Evolutionary conservation across 208 protist species (phyloP).

Genomic region (Borovskyia barvae): DNA sequence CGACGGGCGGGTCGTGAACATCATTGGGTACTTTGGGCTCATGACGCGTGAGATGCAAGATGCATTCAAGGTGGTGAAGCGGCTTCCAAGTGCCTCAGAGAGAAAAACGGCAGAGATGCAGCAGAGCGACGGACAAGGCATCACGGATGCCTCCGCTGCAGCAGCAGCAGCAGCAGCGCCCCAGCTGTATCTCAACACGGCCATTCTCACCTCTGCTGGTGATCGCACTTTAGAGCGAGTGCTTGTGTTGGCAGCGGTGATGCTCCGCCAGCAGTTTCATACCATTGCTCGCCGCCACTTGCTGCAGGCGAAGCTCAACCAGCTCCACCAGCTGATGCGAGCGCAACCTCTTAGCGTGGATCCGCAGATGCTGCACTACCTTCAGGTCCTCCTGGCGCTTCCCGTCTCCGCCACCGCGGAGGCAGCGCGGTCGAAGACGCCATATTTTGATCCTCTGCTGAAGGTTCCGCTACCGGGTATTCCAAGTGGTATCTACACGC

Average conservation of each 20-base stretch:
- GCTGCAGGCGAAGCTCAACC: conserved; percentile 16
- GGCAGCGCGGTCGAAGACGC: conserved; percentile 7
- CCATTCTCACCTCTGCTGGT: conserved; percentile 75
- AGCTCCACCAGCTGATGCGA: conserved; percentile 3
- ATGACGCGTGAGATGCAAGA: conserved; percentile 51
- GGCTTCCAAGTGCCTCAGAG: conserved; percentile 8
- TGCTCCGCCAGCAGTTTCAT: conserved; percentile 79
- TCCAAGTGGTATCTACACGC: conserved; percentile 22
- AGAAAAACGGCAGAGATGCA: conserved; percentile 2
- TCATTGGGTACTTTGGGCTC: conserved; percentile 84
- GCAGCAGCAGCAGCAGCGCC: background rate
- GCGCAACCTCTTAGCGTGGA: conserved; percentile 12
- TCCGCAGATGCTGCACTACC: conserved; percentile 12
- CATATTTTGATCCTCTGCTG: conserved; percentile 27
- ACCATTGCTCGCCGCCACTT: conserved; percentile 33
- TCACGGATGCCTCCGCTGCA: background rate
- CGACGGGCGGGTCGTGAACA: conserved; percentile 69
- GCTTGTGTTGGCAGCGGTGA: conserved; percentile 70
- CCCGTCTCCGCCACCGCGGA: conserved; percentile 7
- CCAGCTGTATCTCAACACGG: conserved; percentile 48
- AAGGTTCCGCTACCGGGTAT: conserved; percentile 25
- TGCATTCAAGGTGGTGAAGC: conserved; percentile 69
- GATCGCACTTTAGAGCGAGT: conserved; percentile 84
- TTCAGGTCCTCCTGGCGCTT: conserved; percentile 13
- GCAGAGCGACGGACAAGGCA: background rate